Percentiles rank a stretch among this genome's conserved stretches.
Evolutionary conservation across 2,329 filamentous ascomycete genomes (phyloP).

Genomic region (Colletotrichum kahawae): DNA sequence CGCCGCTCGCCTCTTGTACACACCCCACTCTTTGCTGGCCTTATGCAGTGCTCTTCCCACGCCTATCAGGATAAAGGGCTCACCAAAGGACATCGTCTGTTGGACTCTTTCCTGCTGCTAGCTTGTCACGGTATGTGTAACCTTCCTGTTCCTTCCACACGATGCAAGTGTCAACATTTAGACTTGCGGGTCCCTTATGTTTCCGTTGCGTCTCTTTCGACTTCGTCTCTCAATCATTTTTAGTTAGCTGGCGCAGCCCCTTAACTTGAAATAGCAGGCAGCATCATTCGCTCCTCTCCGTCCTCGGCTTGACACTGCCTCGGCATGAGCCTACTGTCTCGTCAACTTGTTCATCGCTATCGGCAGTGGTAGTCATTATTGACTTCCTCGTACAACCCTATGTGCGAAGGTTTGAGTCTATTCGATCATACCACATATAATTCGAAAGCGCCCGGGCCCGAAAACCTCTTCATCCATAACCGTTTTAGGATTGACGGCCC

Average conservation of each 20-base stretch:
- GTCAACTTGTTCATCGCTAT: neutral
- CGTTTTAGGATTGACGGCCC: neutral
- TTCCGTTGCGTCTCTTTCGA: neutral
- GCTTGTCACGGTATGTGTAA: conserved; percentile 8
- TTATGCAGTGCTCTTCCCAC: conserved; percentile 8
- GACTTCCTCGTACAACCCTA: neutral
- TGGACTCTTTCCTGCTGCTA: neutral
- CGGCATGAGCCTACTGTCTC: neutral
- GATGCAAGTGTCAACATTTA: conserved; percentile 3
- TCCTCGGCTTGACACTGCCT: neutral
- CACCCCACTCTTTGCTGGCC: conserved; percentile 18
- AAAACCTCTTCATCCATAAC: neutral
- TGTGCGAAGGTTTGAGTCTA: neutral
- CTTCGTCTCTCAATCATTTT: neutral
- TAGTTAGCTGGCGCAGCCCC: neutral
- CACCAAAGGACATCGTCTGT: neutral
- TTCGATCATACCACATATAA: neutral
- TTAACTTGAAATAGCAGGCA: neutral
- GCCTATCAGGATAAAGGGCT: conserved; percentile 14
- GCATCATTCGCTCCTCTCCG: neutral
- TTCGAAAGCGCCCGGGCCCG: neutral
- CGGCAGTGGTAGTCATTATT: neutral
- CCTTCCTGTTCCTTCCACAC: neutral
- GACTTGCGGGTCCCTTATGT: neutral
- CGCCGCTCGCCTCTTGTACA: conserved; percentile 2